These are phyloP conservation scores for Barnettozyma vustinii DNA, from an alignment of 805 yeast genomes.

Conservation along the genomic window DNA sequence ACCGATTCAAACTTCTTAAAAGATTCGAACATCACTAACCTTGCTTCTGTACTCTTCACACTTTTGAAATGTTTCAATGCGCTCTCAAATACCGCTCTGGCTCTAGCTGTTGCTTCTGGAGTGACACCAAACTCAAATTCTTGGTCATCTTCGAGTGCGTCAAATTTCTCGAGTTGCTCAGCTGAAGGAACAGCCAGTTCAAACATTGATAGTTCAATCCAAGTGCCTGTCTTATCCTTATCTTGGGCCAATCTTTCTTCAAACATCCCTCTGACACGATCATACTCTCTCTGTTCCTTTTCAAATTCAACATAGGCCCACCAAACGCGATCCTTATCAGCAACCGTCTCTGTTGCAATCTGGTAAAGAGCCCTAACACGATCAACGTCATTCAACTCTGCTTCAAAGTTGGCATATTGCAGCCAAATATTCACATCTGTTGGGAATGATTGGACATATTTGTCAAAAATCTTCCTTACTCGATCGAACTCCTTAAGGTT, in stretches of 20 bases:
- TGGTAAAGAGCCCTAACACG: conserved; percentile 62
- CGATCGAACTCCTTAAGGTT: conserved; percentile 74
- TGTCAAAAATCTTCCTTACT: conserved; percentile 67
- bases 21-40: conserved; percentile 53
- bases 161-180: conserved; percentile 39
- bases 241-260: conserved; percentile 32
- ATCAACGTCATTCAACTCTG: conserved; percentile 57
- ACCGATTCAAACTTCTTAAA: conserved; percentile 57
- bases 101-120: conserved; percentile 42
- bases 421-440: conserved; percentile 44
- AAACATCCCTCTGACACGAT: conserved; percentile 47
- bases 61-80: conserved; percentile 44
- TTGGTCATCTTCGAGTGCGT: conserved; percentile 28
- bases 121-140: conserved; percentile 46
- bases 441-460: conserved; percentile 49
- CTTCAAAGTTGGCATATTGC: conserved; percentile 65
- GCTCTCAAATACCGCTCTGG: conserved; percentile 51
- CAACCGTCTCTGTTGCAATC: conserved; percentile 35
- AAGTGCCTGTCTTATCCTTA: conserved; percentile 33
- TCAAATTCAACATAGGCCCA: conserved; percentile 50
- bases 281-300: conserved; percentile 54
- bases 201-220: conserved; percentile 68
- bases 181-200: conserved; percentile 62
- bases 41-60: conserved; percentile 32
- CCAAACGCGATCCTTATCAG: conserved; percentile 26